phyloP scores from a whole-genome alignment of 2,329 filamentous ascomycete species.

The Cladosporium sp. region DNA sequence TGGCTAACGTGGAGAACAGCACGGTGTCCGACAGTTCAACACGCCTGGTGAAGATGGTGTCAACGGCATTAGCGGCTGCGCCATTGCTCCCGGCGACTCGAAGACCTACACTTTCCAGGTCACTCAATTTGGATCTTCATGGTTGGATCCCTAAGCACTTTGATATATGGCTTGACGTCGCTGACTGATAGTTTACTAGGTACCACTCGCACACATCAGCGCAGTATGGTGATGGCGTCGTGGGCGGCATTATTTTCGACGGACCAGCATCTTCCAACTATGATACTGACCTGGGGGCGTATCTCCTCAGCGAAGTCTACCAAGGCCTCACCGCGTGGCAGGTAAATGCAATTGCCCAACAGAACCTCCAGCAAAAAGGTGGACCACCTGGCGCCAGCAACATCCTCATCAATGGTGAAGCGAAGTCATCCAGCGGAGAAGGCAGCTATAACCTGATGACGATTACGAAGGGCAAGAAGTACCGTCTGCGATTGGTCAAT shows the following conservation, averaged over 20 bases:
- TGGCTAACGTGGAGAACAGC: constrained; percentile 48
- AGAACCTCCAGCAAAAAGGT: constrained; percentile 31
- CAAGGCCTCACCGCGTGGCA: constrained; percentile 30
- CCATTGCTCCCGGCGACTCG: constrained; percentile 51
- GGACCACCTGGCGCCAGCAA: constrained; percentile 44
- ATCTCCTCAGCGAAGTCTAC: constrained; percentile 35
- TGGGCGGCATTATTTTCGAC: constrained; percentile 44
- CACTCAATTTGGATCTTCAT: constrained; percentile 46
- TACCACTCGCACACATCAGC: constrained; percentile 46
- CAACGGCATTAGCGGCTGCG: constrained; percentile 47
- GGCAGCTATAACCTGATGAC: constrained; percentile 30
- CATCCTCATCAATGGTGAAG: constrained; percentile 45
- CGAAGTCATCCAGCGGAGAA: constrained; percentile 38
- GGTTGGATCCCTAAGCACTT: constrained; percentile 24
- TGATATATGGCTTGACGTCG: not conserved
- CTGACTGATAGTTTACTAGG: not conserved
- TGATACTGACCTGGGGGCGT: constrained; percentile 35
- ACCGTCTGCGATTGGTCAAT: constrained; percentile 49
- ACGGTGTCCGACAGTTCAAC: constrained; percentile 59
- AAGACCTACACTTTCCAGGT: constrained; percentile 59
- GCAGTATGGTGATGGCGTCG: constrained; percentile 46
- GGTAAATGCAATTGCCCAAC: constrained; percentile 32
- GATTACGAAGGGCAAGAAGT: constrained; percentile 39
- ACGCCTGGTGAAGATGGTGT: constrained; percentile 60
- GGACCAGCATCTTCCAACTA: constrained; percentile 47